Conservation (phyloP, 2,329 filamentous ascomycete genomes). For the Epichloe baconii region DNA sequence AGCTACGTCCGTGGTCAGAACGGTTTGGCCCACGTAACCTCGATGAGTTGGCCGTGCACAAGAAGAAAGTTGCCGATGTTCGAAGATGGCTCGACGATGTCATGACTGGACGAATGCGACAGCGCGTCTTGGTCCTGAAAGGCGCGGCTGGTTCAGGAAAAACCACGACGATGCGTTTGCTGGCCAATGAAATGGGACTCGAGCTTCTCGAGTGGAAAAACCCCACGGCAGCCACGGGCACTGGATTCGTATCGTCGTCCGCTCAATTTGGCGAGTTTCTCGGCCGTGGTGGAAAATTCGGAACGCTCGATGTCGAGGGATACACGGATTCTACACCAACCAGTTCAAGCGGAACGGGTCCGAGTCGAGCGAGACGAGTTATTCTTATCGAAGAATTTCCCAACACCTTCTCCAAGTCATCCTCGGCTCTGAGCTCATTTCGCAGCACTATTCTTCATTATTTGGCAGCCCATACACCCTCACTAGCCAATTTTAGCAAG, state of each 20-base stretch:
- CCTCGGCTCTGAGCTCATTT: conserved; percentile 54
- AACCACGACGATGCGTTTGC: conserved; percentile 69
- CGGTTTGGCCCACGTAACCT: conserved; percentile 63
- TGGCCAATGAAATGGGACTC: conserved; percentile 65
- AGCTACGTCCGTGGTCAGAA: conserved; percentile 74
- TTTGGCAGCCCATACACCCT: conserved; percentile 52
- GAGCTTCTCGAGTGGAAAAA: conserved; percentile 87
- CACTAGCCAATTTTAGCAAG: conserved; percentile 33
- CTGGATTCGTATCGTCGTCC: conserved; percentile 55
- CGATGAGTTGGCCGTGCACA: conserved; percentile 84
- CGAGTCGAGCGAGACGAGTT: conserved; percentile 31
- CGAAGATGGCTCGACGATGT: conserved; percentile 69
- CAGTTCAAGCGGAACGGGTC: conserved; percentile 9
- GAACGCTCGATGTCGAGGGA: conserved; percentile 44
- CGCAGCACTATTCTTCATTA: conserved; percentile 63
- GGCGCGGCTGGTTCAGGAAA: conserved; percentile 87
- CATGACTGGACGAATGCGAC: conserved; percentile 47
- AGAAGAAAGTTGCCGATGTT: conserved; percentile 84
- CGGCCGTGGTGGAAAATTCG: conserved; percentile 66
- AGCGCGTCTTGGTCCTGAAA: conserved; percentile 73
- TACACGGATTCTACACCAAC: conserved; percentile 15
- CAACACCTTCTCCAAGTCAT: conserved; percentile 56
- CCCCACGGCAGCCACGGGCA: conserved; percentile 47
- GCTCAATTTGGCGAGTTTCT: conserved; percentile 89
- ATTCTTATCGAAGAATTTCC: conserved; percentile 76